phyloP scores from a whole-genome alignment of 495 filamentous ascomycete species.

The Annulohypoxylon nitens region DNA sequence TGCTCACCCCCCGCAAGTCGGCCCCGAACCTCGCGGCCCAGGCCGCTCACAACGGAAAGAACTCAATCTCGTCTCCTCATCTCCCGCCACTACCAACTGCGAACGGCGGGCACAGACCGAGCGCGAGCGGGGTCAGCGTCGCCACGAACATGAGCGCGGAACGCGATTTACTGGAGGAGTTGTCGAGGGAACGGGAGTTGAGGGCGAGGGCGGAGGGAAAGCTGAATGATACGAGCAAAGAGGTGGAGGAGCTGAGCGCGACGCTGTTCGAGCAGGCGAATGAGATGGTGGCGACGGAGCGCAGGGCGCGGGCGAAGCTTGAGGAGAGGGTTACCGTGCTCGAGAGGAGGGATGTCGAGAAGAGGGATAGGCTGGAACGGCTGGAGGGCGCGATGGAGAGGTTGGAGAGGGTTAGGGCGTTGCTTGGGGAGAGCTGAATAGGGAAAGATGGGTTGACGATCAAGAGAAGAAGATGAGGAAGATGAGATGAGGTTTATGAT shows the following conservation, averaged over 20 bases:
- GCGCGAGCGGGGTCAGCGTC: not conserved
- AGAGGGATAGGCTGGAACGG: slow-evolving; percentile 75
- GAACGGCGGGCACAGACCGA: not conserved
- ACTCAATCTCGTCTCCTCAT: slow-evolving; percentile 44
- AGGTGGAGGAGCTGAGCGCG: slow-evolving; percentile 90
- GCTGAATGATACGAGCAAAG: slow-evolving; percentile 75
- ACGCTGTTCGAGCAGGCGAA: slow-evolving; percentile 94
- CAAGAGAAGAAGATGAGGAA: too few species aligned
- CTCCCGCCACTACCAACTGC: slow-evolving; percentile 17
- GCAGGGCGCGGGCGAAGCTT: slow-evolving; percentile 80
- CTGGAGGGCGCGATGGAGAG: slow-evolving; percentile 83
- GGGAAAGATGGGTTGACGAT: too few species aligned
- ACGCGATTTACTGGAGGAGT: slow-evolving; percentile 73
- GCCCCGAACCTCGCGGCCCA: slow-evolving; percentile 44
- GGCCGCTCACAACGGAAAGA: slow-evolving; percentile 6
- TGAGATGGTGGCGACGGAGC: slow-evolving; percentile 94
- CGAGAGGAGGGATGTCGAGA: slow-evolving; percentile 78
- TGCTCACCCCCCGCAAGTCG: slow-evolving; percentile 72
- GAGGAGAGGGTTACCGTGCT: slow-evolving; percentile 80
- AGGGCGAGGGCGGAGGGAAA: slow-evolving; percentile 81
- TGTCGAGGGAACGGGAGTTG: slow-evolving; percentile 77
- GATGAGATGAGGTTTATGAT: too few species aligned
- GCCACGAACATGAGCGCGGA: slow-evolving; percentile 47
- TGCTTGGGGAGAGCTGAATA: slow-evolving; percentile 64
- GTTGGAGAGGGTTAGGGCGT: slow-evolving; percentile 76